Percentiles rank a stretch among this genome's conserved stretches.
Evolutionary conservation across 2,329 filamentous ascomycete genomes (phyloP).

Genomic region (Beauveria rudraprayagi): DNA sequence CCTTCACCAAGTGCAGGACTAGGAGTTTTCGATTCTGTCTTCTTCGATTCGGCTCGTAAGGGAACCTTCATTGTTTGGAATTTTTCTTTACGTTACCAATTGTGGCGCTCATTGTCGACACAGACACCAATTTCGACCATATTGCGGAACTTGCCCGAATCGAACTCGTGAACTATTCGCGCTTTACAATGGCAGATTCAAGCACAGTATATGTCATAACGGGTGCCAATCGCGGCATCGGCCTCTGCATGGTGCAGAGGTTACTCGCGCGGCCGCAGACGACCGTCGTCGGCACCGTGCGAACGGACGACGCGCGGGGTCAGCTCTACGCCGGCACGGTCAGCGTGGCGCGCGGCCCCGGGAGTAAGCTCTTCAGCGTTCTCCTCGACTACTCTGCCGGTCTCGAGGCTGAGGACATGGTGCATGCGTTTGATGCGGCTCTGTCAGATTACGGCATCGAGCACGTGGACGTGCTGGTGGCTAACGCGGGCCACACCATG

Average conservation of each 20-base stretch:
- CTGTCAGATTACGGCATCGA: conserved; percentile 16
- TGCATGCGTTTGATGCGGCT: conserved; percentile 20
- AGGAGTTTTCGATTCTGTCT: neutral
- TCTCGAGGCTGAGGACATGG: conserved; percentile 18
- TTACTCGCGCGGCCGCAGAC: conserved; percentile 46
- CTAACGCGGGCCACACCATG: conserved; percentile 38
- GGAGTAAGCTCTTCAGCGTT: conserved; percentile 26
- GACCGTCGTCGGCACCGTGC: conserved; percentile 32
- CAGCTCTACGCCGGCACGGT: conserved; percentile 17
- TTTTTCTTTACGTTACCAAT: too few species aligned
- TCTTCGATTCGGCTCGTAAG: neutral
- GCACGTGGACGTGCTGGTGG: conserved; percentile 42
- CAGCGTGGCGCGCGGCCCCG: conserved; percentile 19
- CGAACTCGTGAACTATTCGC: neutral
- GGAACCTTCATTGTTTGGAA: too few species aligned
- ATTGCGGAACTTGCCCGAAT: neutral
- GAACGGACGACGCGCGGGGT: conserved; percentile 17
- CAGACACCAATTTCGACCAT: too few species aligned
- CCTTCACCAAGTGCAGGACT: neutral
- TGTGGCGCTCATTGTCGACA: too few species aligned
- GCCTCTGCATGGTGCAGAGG: conserved; percentile 26
- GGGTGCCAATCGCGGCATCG: conserved; percentile 33
- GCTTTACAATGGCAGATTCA: neutral
- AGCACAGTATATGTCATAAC: conserved; percentile 31
- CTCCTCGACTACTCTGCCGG: conserved; percentile 29